phyloP scores from a whole-genome alignment of 345 rosid species.

The Citrus trifoliata region DNA sequence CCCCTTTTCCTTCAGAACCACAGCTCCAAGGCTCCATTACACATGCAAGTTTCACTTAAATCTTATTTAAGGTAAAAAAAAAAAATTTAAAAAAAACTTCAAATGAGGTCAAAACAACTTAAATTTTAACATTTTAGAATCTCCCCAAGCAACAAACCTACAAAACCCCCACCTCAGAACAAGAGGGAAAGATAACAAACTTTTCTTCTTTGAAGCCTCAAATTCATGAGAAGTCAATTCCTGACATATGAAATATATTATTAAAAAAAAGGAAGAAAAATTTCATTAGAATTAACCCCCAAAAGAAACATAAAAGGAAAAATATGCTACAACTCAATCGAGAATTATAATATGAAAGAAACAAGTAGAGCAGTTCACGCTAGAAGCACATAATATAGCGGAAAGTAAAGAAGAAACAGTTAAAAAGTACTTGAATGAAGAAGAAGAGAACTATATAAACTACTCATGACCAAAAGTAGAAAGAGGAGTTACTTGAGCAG shows the following conservation, averaged over 20 bases:
- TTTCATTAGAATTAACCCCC: not conserved
- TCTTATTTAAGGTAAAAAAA: too few relatives aligned
- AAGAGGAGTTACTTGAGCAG: slow-evolving; percentile 13
- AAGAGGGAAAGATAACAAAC: not conserved
- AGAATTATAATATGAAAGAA: not conserved
- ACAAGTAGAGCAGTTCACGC: not conserved
- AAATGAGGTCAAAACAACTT: not conserved
- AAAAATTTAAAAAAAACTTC: not conserved
- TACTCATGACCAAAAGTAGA: not conserved
- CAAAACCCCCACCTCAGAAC: slow-evolving; percentile 9
- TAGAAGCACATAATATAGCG: not conserved
- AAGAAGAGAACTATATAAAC: not conserved
- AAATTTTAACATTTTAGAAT: slow-evolving; percentile 5
- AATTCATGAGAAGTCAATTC: slow-evolving; percentile 13
- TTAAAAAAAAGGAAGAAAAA: not conserved
- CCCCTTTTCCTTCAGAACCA: slow-evolving; percentile 37
- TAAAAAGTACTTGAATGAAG: not conserved
- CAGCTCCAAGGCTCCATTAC: slow-evolving; percentile 54
- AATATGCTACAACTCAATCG: slow-evolving; percentile 3
- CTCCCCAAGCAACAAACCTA: not conserved
- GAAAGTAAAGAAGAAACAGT: not conserved
- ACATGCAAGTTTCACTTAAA: not conserved
- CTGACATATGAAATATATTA: slow-evolving; percentile 3
- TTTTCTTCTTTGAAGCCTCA: not conserved
- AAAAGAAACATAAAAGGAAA: not conserved